Evolutionary conservation across 108 stramenopile species (phyloP).

Genomic region (Conticribra weissflogii): DNA sequence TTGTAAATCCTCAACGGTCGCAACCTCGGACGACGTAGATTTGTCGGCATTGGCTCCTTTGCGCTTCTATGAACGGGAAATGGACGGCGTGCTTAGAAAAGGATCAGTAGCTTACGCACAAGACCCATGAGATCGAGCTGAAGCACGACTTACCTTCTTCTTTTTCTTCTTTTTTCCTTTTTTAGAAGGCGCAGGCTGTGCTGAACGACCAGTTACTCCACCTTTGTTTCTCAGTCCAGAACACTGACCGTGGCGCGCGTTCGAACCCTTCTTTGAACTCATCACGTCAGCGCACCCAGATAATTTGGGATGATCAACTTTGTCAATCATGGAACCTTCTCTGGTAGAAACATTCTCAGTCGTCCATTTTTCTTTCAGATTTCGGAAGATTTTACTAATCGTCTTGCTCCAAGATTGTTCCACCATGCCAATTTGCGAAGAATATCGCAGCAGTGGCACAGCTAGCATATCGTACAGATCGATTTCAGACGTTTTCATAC

Average conservation of each 20-base stretch:
- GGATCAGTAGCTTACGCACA: too few relatives aligned
- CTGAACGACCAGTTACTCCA: not conserved
- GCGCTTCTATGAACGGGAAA: conserved; percentile 16
- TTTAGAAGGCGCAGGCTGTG: conserved; percentile 15
- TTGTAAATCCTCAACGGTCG: too few relatives aligned
- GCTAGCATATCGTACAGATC: too few relatives aligned
- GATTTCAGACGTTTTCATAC: too few relatives aligned
- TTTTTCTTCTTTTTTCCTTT: conserved; percentile 42
- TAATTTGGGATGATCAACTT: not conserved
- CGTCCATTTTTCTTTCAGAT: too few relatives aligned
- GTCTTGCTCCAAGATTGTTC: too few relatives aligned
- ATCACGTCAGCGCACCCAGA: not conserved
- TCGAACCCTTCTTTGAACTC: not conserved
- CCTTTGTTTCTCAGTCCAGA: not conserved
- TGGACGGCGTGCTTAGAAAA: too few relatives aligned
- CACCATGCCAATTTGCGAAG: too few relatives aligned
- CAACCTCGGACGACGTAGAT: not conserved
- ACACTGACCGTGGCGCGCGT: not conserved
- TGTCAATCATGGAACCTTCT: too few relatives aligned
- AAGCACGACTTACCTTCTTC: conserved; percentile 30
- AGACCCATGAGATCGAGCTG: not conserved
- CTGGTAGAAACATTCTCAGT: too few relatives aligned
- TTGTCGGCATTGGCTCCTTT: conserved; percentile 18
- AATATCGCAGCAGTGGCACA: too few relatives aligned
- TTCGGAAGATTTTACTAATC: too few relatives aligned